Conservation (phyloP, 768 basidiomycete genomes). For the Suillus clintonianus region DNA sequence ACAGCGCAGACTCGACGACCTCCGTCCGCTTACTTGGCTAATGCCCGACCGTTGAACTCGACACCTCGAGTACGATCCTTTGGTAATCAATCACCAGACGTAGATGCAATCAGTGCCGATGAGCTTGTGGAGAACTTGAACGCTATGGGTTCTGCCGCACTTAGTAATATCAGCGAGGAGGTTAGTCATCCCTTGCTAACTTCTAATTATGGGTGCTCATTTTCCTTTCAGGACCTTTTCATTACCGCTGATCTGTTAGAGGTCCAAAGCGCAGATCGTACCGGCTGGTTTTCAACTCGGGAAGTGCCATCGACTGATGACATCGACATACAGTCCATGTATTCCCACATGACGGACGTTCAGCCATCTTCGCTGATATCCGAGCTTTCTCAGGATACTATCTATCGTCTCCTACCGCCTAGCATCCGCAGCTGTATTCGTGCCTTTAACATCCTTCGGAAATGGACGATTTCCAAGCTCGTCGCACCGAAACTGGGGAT, state of each 20-base stretch:
- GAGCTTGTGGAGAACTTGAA: conserved; percentile 80
- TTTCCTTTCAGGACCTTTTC: conserved; percentile 63
- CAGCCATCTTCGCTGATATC: conserved; percentile 73
- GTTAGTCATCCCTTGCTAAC: conserved; percentile 35
- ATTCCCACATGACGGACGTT: conserved; percentile 70
- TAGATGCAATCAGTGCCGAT: conserved; percentile 64
- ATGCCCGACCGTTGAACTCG: conserved; percentile 19
- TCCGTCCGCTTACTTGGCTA: conserved; percentile 30
- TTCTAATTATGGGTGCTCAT: conserved; percentile 6
- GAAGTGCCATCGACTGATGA: conserved; percentile 60
- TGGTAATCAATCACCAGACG: conserved; percentile 53
- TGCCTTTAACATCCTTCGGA: conserved; percentile 74
- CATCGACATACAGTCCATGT: conserved; percentile 79
- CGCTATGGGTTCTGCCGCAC: conserved; percentile 72
- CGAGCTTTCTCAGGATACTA: conserved; percentile 65
- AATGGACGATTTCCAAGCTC: conserved; percentile 76
- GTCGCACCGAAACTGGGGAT: conserved; percentile 65
- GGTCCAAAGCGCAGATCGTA: conserved; percentile 76
- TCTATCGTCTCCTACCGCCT: conserved; percentile 77
- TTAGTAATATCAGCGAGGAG: conserved; percentile 78
- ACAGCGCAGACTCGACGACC: conserved; percentile 64
- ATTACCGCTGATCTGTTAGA: conserved; percentile 78
- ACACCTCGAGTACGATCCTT: conserved; percentile 20
- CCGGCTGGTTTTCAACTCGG: conserved; percentile 70
- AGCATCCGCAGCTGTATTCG: conserved; percentile 75